A percentile compares a stretch with the other conserved stretches of the same genome.
These are phyloP conservation scores for Wickerhamiella vanderwaltii DNA, from an alignment of 805 yeast species.

Conservation along the genomic window DNA sequence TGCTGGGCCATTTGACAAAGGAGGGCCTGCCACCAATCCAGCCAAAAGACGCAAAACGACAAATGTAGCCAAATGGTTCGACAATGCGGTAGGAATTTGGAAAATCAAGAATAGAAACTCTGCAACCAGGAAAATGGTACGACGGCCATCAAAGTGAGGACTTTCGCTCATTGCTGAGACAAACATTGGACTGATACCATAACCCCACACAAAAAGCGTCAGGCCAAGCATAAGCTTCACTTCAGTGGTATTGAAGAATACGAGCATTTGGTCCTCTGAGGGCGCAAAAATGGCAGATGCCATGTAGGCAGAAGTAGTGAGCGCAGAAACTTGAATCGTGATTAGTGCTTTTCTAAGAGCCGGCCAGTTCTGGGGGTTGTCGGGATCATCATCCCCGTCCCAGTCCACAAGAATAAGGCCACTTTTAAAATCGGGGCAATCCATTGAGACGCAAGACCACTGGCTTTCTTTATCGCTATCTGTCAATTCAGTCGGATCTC, in stretches of 20 bases:
- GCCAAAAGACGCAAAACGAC: slow-evolving; percentile 40
- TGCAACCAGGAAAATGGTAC: slow-evolving; percentile 36
- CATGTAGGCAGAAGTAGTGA: slow-evolving; percentile 43
- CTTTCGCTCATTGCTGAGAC: slow-evolving; percentile 46
- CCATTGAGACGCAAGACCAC: neutral
- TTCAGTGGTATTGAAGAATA: slow-evolving; percentile 34
- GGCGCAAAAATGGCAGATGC: slow-evolving; percentile 51
- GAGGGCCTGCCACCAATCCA: slow-evolving; percentile 46
- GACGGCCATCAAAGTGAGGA: slow-evolving; percentile 35
- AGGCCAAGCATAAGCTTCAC: slow-evolving; percentile 41
- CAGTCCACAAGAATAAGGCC: slow-evolving; percentile 22
- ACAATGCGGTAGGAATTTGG: slow-evolving; percentile 46
- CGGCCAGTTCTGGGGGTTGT: slow-evolving; percentile 48
- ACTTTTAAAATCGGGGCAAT: neutral
- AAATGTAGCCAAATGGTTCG: slow-evolving; percentile 39
- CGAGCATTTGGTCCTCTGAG: slow-evolving; percentile 35
- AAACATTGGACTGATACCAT: slow-evolving; percentile 47
- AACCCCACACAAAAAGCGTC: slow-evolving; percentile 45
- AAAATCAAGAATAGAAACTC: slow-evolving; percentile 37
- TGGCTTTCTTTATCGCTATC: neutral
- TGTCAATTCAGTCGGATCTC: neutral
- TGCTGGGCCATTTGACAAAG: slow-evolving; percentile 49
- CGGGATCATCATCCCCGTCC: slow-evolving; percentile 26
- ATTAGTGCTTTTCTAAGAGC: slow-evolving; percentile 30
- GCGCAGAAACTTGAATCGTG: slow-evolving; percentile 31